Evolutionary conservation across 192 early-diverging fungal genomes (phyloP), one percentile per base, ranked within the genome.

Genomic region (Coemansia sp.): DNA sequence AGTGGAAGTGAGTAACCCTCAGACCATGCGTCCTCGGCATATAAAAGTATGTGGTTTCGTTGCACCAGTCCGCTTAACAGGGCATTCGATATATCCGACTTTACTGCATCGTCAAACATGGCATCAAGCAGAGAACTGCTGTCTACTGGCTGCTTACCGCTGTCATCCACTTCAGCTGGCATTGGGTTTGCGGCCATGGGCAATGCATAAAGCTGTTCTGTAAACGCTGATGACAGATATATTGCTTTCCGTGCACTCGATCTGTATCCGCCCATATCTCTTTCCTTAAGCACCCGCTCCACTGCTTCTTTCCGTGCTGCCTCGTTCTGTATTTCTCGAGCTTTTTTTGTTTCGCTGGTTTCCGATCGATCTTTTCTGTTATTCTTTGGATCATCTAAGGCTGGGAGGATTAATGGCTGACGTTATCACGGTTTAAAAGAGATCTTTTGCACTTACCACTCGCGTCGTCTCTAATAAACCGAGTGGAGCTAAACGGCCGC

Each of bases 11-110:
- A 65, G 55, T 71, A 78, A 7, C 65, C 75, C 52, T 78, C 75
- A 9, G 69, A 71, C 75, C 75, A 78, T 8, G 70, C 57, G 30
- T 78, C 75, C 26, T 72, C 70, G 2, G 68, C 57, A 46, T 78
- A 78, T 28, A 78, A 42, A 21, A 78, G 18, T 23, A 68, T 53
- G 21, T 78, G 75, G 57, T 58, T 78, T 10, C 46, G 64, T 8
- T 65, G 75, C 19, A 68, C 57, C 43, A 78, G 51, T 20, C 57
- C 61, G 5, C 55, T 57, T 13, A 64, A 33, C 2, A 78, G 49
- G 12, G 65, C 49, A 45, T 68, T 78, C 14, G 64, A 55, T 13
- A 78, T 16, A 39, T 78, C 69, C 13, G 59, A 48, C 0, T 46
- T 37, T 28, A 78, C 63, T 10, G 57, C 38, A 9, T 37, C 42